phyloP scores from a whole-genome alignment of 2,329 filamentous ascomycete species.

The Ophiostoma ulmi region DNA sequence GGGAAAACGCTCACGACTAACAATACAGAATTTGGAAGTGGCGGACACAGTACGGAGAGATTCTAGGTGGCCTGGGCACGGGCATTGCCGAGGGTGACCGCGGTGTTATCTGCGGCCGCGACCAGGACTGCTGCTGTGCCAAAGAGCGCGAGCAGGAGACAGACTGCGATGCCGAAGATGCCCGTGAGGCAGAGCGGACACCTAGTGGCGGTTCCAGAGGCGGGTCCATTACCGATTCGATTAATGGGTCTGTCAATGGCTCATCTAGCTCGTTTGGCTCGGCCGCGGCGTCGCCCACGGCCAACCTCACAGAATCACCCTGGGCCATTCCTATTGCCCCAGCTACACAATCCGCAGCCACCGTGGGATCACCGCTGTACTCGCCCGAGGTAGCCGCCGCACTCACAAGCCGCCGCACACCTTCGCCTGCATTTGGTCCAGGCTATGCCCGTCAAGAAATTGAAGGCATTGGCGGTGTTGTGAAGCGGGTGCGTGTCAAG shows the following conservation, averaged over 20 bases:
- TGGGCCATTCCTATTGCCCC: constrained; percentile 26
- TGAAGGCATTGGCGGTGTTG: constrained; percentile 79
- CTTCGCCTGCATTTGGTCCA: constrained; percentile 52
- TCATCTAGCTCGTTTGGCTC: constrained; percentile 21
- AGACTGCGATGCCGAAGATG: constrained; percentile 77
- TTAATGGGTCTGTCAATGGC: constrained; percentile 21
- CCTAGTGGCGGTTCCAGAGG: constrained; percentile 20
- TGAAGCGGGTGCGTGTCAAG: constrained; percentile 83
- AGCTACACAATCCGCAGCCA: constrained; percentile 26
- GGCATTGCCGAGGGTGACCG: constrained; percentile 85
- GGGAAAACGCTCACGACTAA: constrained; percentile 1
- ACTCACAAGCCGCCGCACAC: constrained; percentile 35
- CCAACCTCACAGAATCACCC: constrained; percentile 14
- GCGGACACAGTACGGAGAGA: constrained; percentile 77
- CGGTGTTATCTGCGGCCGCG: constrained; percentile 82
- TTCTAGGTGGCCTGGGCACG: constrained; percentile 73
- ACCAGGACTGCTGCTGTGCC: constrained; percentile 67
- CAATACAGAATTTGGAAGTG: constrained; percentile 70
- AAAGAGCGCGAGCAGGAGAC: constrained; percentile 76
- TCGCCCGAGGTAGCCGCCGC: constrained; percentile 27
- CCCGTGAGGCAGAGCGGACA: constrained; percentile 43
- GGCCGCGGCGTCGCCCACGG: constrained; percentile 21
- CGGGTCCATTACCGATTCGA: constrained; percentile 16
- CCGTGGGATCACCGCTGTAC: constrained; percentile 26
- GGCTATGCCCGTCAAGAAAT: constrained; percentile 86